phyloP scores from a whole-genome alignment of 257 asterid genomes.

The Fraxinus americana region DNA sequence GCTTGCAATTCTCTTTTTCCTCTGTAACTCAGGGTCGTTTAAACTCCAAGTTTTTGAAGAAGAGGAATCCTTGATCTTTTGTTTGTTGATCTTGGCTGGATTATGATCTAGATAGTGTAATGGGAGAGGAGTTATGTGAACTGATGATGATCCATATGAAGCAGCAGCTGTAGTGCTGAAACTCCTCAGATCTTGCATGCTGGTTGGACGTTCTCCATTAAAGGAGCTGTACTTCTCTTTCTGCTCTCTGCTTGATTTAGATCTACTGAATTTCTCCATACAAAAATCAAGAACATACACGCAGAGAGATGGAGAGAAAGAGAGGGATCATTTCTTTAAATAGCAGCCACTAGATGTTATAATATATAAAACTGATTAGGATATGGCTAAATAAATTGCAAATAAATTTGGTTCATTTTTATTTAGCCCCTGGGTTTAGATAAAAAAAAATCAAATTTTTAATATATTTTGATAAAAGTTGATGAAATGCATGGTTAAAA shows the following conservation, averaged over 20 bases:
- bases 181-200: constrained; percentile 67
- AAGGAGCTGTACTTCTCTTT: not conserved
- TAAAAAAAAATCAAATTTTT: too few relatives aligned
- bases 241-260: constrained; percentile 47
- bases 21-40: constrained; percentile 66
- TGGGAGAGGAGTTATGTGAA: constrained; percentile 12
- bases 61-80: constrained; percentile 42
- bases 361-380: too few relatives aligned
- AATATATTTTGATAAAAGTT: too few relatives aligned
- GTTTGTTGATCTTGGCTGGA: constrained; percentile 41
- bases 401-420: too few relatives aligned
- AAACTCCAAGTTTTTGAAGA: constrained; percentile 51
- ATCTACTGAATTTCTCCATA: constrained; percentile 53
- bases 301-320: not conserved
- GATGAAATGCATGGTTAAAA: too few relatives aligned
- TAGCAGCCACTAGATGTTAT: too few relatives aligned
- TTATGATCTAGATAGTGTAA: constrained; percentile 15
- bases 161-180: constrained; percentile 62
- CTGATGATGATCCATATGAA: constrained; percentile 22
- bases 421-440: too few relatives aligned
- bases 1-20: constrained; percentile 74
- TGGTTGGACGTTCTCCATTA: constrained; percentile 39
- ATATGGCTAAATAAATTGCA: too few relatives aligned
- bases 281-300: not conserved
- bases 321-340: not conserved